Evolutionary conservation across 495 filamentous ascomycete genomes (phyloP), one percentile per base, ranked within the genome.

Genomic region (Aspergillus steynii): DNA sequence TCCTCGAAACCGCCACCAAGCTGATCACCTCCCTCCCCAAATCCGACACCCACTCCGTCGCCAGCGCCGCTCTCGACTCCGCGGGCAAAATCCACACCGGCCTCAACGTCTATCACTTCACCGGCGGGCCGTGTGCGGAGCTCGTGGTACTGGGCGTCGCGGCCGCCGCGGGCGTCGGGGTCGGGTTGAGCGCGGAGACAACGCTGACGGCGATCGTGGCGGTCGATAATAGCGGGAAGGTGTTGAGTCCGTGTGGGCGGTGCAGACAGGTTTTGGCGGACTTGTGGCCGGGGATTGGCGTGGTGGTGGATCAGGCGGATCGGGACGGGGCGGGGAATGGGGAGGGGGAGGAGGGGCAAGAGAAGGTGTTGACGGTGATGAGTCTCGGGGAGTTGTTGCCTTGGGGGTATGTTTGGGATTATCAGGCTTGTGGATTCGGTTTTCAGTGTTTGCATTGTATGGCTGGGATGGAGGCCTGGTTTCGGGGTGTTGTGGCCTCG

Each of bases 41-140:
- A 9, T 63, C 61, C 25, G 61, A 63, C 10, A 57, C 54, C 56
- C 42, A 63, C 56, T 59, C 56, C 27, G 61, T 63, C 56, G 56
- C 56, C 46, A 63, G 61, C 47, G 46, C 61, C 9, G 61, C 56
- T 1, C 15, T 60, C 9, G 28, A 59, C 4, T 29, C 28, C 2
- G 54, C 60, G 20, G 66, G 64, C 0, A 61, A 61, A 9, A 29
- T 69, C 45, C 72, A 66, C 63, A 66, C 71, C 0, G 71, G 68
- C 12, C 60, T 74, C 58, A 71, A 72, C 49, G 59, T 72, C 10
- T 72, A 68, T 29, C 69, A 72, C 49, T 74, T 74, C 50, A 66
- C 66, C 1, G 71, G 71, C 12, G 69, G 68, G 3, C 69, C 69
- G 48, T 73, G 71, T 60, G 71, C 69, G 9, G 71, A 72, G 42